Base-by-base conservation (phyloP, 1,284 basidiomycete genomes). In the Rhodotorula sp. region DNA sequence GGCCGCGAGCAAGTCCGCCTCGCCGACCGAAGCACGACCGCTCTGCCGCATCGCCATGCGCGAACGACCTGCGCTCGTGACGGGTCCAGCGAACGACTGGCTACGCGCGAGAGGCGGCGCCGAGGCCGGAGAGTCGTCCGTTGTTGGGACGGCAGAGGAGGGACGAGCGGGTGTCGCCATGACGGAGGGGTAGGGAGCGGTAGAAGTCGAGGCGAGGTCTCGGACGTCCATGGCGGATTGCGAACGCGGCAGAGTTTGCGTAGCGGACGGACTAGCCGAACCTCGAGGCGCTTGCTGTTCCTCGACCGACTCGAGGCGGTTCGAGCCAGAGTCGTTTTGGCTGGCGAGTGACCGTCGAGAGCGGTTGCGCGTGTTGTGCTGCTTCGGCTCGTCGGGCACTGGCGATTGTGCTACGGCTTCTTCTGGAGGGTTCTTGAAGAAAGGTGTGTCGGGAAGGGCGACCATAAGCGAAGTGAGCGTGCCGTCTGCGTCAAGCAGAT, bases 221-320 rank as follows among this genome's bases (percentile, higher is more conserved):
- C 39, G 53, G 2, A 58, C 56, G 34, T 67, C 49, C 20, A 59
- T 53, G 36, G 48, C 59, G 4, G 69, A 71, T n/a, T 66, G 58
- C 5, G 69, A 71, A 36, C 69, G 65, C 5, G 65, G 55, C 46
- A 71, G 65, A 59, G 69, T 32, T 67, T 64, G 9, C 62, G 69
- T 39, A 27, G 36, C n/a, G 44, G 68, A n/a, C 17, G 54, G 64
- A 32, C 62, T 62, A 17, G 44, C 56, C 24, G 62, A 29, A 0
- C 10, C 30, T 2, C 64, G 64, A 19, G 68, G 64, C 10, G 67
- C 64, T 19, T 64, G 67, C 34, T 48, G 39, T 32, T 49, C 39
- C n/a, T 47, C n/a, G 15, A 8, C 22, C 17, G 36, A 27, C 19
- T 34, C 15, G 36, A n/a, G 55, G 48, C 48, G 22, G 48, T 49